phyloP scores from a whole-genome alignment of 2,329 filamentous ascomycete genomes.

The Metarhizium robertsii region DNA sequence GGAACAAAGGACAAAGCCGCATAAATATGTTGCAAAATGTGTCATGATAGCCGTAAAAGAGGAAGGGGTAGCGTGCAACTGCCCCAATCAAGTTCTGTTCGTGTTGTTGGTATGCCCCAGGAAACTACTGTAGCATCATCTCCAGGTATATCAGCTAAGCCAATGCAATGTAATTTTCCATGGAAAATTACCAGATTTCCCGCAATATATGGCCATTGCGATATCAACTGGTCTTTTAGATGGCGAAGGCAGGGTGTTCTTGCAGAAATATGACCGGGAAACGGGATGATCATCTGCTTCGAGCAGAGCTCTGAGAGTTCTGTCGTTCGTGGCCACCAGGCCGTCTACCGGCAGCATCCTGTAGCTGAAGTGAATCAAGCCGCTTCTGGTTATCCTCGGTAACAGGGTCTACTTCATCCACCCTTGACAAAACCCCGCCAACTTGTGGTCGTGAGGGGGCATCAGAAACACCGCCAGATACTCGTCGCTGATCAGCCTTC shows the following conservation, averaged over 20 bases:
- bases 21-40: conserved; percentile 3
- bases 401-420: conserved; percentile 70
- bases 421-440: conserved; percentile 32
- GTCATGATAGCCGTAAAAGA: conserved; percentile 5
- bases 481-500: conserved; percentile 63
- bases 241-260: not conserved
- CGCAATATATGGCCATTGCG: not conserved
- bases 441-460: conserved; percentile 27
- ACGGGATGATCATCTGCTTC: conserved; percentile 34
- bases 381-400: conserved; percentile 79
- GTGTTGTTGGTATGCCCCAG: not conserved
- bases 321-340: conserved; percentile 49
- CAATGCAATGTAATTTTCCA: not conserved
- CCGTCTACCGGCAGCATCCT: conserved; percentile 62
- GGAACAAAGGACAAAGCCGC: not conserved
- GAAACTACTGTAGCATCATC: not conserved
- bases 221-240: not conserved
- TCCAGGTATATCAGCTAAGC: not conserved
- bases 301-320: conserved; percentile 45
- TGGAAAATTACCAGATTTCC: not conserved
- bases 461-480: conserved; percentile 22
- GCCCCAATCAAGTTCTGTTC: not conserved
- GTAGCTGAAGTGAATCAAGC: conserved; percentile 80
- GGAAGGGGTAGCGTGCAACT: not conserved
- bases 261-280: not conserved